Base-by-base conservation (phyloP, 225 moss, liverwort and hornwort genomes). In the Climacium dendroides region DNA sequence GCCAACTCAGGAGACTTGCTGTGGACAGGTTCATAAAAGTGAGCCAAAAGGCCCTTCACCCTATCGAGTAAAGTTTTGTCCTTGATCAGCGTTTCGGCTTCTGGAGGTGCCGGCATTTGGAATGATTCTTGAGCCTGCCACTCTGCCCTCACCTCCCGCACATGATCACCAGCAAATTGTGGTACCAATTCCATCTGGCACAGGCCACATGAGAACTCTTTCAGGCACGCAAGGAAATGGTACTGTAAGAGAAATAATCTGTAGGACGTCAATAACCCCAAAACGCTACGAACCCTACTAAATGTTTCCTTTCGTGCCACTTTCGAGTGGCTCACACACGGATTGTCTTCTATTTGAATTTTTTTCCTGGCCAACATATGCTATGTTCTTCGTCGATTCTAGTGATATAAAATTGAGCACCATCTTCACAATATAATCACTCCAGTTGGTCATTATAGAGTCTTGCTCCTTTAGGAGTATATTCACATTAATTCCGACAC, bases 151-250 rank as follows among this genome's bases (percentile, higher is more conserved):
- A 99, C 95, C 87, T 96, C 95, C 79, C 97, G 93, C 67, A 99
- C 91, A 91, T 99, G 97, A 86, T 99, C 98, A 83, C 95, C 95
- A 54, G 98, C 95, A 87, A 97, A 94, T 77, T 97, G 96, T 80
- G 98, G 98, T 69, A 99, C 95, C 90, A 94, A 92, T 83, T 99
- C 98, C 97, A 99, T 97, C 98, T 99, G 70, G 22, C 39, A 67
- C 15, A 30, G 55, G 37, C 53, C 26, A 30, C 57, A 78, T 41
- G 32, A 82, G 26, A 83, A 45, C 30, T 62, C 57, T 47, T 45
- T 43, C 55, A 32, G 19, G 24, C 50, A 7, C 9, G 17, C 37
- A 90, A 78, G 29, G 39, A 59, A 80, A 15, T n/a, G 3, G 18
- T 54, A 11, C 47, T 8, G 25, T 32, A 52, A 71, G 13, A 77